Percentiles rank a stretch among this genome's conserved stretches.
Conservation (phyloP, 1,284 basidiomycete species). For the Cryptococcus jaspeensis region DNA sequence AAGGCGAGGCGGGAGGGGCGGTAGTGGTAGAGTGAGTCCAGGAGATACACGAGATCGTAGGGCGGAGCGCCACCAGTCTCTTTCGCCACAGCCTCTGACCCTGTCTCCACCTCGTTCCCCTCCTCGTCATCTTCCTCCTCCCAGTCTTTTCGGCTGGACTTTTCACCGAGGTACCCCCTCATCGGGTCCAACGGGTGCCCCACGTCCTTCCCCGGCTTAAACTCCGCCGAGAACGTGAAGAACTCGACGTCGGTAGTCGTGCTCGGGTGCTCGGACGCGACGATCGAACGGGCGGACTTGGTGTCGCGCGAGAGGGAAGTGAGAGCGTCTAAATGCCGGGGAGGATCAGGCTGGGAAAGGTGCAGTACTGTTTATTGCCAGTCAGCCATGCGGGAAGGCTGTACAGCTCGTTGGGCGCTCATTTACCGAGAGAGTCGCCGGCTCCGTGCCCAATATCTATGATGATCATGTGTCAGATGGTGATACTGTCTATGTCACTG, state of each 20-base stretch:
- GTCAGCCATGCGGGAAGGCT: too few species aligned
- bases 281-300: conserved; percentile 54
- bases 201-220: conserved; percentile 24
- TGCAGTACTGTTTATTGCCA: conserved; percentile 42
- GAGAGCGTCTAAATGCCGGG: conserved; percentile 59
- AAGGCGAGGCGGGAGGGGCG: conserved; percentile 58
- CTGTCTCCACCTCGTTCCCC: background rate
- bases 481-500: background rate
- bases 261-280: conserved; percentile 28
- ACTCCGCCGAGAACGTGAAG: conserved; percentile 29
- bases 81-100: background rate
- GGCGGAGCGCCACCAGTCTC: conserved; percentile 31
- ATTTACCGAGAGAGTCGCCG: conserved; percentile 63
- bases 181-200: conserved; percentile 44
- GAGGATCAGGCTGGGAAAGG: conserved; percentile 51
- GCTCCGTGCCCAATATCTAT: conserved; percentile 69
- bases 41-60: conserved; percentile 52
- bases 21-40: conserved; percentile 74
- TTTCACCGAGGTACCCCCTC: conserved; percentile 33
- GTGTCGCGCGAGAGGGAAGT: conserved; percentile 61
- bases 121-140: background rate
- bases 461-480: background rate
- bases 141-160: background rate
- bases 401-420: conserved; percentile 24
- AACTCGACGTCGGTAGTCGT: conserved; percentile 22